Evolutionary conservation across 352 stramenopile genomes (phyloP), one percentile per base, ranked within the genome.

Genomic region (Pythium coloratum): DNA sequence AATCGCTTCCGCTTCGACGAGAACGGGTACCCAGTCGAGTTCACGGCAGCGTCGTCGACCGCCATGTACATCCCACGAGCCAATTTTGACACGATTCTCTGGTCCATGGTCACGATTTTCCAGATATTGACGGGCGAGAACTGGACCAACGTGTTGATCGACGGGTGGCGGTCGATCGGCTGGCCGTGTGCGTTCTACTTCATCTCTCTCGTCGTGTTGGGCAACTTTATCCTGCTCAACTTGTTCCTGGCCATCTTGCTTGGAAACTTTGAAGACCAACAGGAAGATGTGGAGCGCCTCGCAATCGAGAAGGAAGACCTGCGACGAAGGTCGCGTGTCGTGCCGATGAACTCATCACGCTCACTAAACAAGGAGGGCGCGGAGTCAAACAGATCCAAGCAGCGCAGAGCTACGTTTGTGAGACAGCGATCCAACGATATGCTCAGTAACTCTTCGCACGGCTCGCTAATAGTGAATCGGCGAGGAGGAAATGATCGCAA

Each of bases 181-280:
- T 89, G 76, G 79, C 66, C 72, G 0, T 75, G 77, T 4, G 72
- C 77, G 26, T 24, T 94, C 32, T 98, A 97, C 69, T 96, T 95
- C 47, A 60, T 96, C 28, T 89, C 82, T 12, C 68, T 97, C 20
- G 76, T 98, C 20, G 70, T 98, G 1, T 49, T 98, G 12, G 92
- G 91, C 34, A 84, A 92, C 16, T 97, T 97, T 65, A 93, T 97
- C 44, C 70, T 97, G 46, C 74, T 98, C 16, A 98, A 97, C 70
- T 71, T 98, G 28, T 97, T 98, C 63, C 75, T 97, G 4, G 93
- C 91, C 2, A 97, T 98, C 61, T 76, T 98, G 55, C 75, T 98
- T 2, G 81, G 79, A 6, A 92, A 96, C 57, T 98, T 98, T 71
- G 87, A 94, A 54, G 78, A 84, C 24, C 78, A 76, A 9, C 80